Evolutionary conservation across 495 filamentous ascomycete species (phyloP), one percentile per base, ranked within the genome.

Genomic region (Neohortaea acidophila): DNA sequence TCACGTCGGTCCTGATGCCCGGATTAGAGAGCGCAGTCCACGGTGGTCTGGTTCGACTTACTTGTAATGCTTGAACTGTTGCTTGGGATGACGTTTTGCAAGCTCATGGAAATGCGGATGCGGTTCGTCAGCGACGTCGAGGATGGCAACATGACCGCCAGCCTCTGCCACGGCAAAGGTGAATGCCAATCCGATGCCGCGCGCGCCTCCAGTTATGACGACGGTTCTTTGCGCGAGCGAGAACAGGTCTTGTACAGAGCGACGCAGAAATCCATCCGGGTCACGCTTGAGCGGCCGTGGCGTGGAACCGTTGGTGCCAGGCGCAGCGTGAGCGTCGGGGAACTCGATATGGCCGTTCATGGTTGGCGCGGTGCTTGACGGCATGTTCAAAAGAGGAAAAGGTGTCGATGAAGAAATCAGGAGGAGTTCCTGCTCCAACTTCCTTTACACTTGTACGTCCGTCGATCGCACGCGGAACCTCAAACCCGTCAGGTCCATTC

Each of bases 121-220:
- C 14, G 36, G 22, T 24, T 34, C 6, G 6, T 39, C 36, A 10
- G 23, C 5, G 36, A 39, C 23, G 19, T 39, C 36, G 8, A 39
- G 8, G 9, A 39, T 12, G 15, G 22, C 36, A 12, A 39, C 23
- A 39, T 39, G 5, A 9, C 23, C 18, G 9, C 22, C 22, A 34
- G 15, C 9, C 11, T 34, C 22, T 4, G 36, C 36, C 5, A 39
- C 23, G 11, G 21, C 36, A 17, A 35, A 35, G 9, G 36, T 23
- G 23, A 39, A 24, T 9, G 36, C 36, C 7, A 39, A 17, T 24
- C 36, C 36, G 18, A 39, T 39, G 5, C 36, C 36, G 13, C 36
- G 11, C 24, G 45, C 45, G 8, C 45, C 45, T 2, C 45, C 45
- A 15, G 42, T 45, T 13, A 45, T 45, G 6, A 45, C 38, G 8